Conservation (phyloP, 306 rosid species). For the Rosa chinensis region DNA sequence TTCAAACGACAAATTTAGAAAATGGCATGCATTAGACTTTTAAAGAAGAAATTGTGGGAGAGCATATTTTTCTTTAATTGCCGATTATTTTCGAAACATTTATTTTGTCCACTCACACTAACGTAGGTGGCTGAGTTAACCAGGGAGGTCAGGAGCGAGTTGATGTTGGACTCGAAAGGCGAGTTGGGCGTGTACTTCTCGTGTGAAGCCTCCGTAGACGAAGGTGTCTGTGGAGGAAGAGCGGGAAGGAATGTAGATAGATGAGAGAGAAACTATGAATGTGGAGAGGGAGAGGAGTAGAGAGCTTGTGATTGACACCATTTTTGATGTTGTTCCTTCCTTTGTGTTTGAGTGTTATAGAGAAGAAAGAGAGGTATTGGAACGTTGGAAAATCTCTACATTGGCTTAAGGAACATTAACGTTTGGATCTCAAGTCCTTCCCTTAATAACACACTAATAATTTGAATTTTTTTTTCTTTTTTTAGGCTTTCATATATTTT, state of each 20-base stretch:
- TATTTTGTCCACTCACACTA: no score
- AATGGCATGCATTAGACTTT: no score
- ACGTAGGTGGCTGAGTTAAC: constrained; percentile 92
- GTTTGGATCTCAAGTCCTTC: neutral
- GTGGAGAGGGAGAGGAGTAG: constrained; percentile 7
- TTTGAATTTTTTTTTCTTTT: no score
- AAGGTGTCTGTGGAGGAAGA: constrained; percentile 52
- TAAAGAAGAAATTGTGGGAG: no score
- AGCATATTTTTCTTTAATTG: no score
- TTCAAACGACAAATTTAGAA: no score
- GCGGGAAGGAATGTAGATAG: neutral
- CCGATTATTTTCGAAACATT: no score
- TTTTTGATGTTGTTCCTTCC: neutral
- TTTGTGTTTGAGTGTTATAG: neutral
- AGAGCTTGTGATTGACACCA: constrained; percentile 6
- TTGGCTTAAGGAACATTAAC: neutral
- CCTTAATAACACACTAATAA: constrained; percentile 4
- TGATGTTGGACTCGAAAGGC: constrained; percentile 67
- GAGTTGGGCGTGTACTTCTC: constrained; percentile 56
- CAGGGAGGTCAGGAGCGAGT: constrained; percentile 83
- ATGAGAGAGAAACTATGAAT: constrained; percentile 10
- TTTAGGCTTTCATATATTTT: neutral
- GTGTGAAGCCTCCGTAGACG: constrained; percentile 84
- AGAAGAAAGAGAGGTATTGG: neutral
- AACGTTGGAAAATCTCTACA: neutral